Conservation (phyloP, 352 stramenopile genomes). For the Phytophthora kernoviae region DNA sequence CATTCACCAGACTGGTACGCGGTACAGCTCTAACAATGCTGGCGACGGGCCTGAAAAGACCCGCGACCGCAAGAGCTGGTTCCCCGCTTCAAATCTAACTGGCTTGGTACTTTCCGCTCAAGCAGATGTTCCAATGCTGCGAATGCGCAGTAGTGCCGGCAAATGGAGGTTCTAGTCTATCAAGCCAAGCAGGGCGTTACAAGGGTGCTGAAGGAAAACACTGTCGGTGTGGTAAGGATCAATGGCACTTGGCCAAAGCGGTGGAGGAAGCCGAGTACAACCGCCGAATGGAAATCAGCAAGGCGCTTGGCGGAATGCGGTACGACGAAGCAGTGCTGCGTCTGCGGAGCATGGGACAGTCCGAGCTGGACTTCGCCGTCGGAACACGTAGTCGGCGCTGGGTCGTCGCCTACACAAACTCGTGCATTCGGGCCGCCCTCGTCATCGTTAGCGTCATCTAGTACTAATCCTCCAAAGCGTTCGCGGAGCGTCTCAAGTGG, state of each 20-base stretch:
- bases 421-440: conserved; percentile 14
- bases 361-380: conserved; percentile 56
- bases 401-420: conserved; percentile 24
- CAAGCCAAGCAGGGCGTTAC: conserved; percentile 53
- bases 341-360: conserved; percentile 62
- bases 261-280: conserved; percentile 87
- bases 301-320: conserved; percentile 77
- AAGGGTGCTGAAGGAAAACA: conserved; percentile 85
- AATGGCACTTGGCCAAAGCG: conserved; percentile 85
- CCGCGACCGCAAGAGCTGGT: conserved; percentile 86
- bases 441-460: conserved; percentile 10
- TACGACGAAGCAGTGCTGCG: conserved; percentile 81
- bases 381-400: conserved; percentile 42
- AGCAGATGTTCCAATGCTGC: conserved; percentile 87
- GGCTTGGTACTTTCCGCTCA: conserved; percentile 86
- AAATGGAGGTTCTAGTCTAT: conserved; percentile 18
- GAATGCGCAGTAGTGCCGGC: conserved; percentile 68
- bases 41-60: conserved; percentile 86
- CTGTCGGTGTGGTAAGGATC: conserved; percentile 77
- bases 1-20: conserved; percentile 62
- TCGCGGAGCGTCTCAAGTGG: conserved; percentile 32
- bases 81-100: conserved; percentile 90
- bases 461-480: conserved; percentile 31
- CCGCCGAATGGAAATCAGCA: conserved; percentile 83
- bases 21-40: conserved; percentile 76